Evolutionary conservation across 768 basidiomycete species (phyloP).

Genomic region (Lactarius akahatsu): DNA sequence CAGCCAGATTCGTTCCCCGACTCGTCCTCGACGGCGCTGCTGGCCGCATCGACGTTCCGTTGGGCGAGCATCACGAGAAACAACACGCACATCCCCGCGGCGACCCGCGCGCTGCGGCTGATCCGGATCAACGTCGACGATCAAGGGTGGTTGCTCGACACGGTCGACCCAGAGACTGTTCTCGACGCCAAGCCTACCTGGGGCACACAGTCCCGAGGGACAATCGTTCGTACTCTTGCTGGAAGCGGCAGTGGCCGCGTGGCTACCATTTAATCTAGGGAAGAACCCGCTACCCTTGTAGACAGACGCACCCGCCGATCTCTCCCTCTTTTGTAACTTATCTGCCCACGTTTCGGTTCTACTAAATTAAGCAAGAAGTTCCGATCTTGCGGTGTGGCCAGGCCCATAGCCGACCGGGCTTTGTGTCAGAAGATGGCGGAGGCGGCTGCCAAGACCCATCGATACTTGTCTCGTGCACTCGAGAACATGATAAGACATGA

Average conservation of each 20-base stretch:
- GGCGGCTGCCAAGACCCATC: neutral
- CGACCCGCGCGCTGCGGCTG: conserved; percentile 42
- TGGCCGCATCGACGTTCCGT: conserved; percentile 58
- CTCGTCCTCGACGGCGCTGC: conserved; percentile 53
- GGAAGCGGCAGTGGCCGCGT: conserved; percentile 25
- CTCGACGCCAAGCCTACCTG: conserved; percentile 15
- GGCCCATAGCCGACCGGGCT: neutral
- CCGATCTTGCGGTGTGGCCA: neutral
- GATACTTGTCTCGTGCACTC: neutral
- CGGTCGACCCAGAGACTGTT: conserved; percentile 23
- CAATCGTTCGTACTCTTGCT: conserved; percentile 30
- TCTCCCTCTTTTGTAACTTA: neutral
- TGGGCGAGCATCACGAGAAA: conserved; percentile 46
- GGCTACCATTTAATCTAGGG: neutral
- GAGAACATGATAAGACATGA: neutral
- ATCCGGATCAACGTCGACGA: conserved; percentile 41
- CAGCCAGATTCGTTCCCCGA: conserved; percentile 52
- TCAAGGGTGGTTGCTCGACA: conserved; percentile 29
- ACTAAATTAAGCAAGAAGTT: neutral
- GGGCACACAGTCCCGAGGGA: conserved; percentile 28
- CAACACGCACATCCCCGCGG: conserved; percentile 40
- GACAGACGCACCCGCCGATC: neutral
- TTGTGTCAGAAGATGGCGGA: neutral
- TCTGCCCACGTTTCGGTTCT: neutral
- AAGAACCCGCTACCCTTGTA: neutral